Evolutionary conservation across 2,329 filamentous ascomycete species (phyloP).

Genomic region (Aschersonia sp.): DNA sequence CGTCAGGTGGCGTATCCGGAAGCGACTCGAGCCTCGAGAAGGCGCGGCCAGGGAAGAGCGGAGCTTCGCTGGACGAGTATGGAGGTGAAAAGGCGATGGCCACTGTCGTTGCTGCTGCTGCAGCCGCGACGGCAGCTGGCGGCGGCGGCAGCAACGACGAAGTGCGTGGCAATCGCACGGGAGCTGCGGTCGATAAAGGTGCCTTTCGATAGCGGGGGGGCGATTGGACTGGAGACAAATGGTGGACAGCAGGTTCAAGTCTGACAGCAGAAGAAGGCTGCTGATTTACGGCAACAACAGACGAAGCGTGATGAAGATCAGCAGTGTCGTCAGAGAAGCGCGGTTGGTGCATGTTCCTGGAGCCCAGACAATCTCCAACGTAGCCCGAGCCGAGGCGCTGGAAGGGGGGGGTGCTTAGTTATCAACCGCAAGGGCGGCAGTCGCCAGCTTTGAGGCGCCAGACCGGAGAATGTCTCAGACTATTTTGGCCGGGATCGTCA

Average conservation of each 20-base stretch:
- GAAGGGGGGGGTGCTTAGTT: neutral
- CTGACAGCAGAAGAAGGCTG: neutral
- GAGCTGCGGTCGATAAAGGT: conserved; percentile 14
- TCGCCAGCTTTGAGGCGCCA: neutral
- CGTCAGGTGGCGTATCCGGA: conserved; percentile 4
- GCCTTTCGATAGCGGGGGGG: conserved; percentile 10
- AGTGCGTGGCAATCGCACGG: conserved; percentile 22
- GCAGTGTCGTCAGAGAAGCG: neutral
- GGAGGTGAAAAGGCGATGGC: conserved; percentile 1
- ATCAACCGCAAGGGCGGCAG: neutral
- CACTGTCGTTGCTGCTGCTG: conserved; percentile 6
- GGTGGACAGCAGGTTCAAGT: conserved; percentile 2
- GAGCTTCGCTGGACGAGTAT: conserved; percentile 1
- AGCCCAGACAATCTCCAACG: neutral
- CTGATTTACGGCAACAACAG: neutral
- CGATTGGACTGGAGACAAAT: conserved; percentile 1
- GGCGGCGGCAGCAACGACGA: conserved; percentile 29
- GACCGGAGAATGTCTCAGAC: conserved; percentile 1
- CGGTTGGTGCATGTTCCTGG: conserved; percentile 1
- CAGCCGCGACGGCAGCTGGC: conserved; percentile 6
- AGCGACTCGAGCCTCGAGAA: neutral
- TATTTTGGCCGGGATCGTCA: neutral
- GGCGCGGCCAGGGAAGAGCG: neutral
- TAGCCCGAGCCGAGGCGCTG: neutral
- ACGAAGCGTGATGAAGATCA: neutral